Percentiles rank a stretch among this genome's conserved stretches.
Conservation (phyloP, 192 early-diverging fungal genomes). For the Entomortierella chlamydospora region DNA sequence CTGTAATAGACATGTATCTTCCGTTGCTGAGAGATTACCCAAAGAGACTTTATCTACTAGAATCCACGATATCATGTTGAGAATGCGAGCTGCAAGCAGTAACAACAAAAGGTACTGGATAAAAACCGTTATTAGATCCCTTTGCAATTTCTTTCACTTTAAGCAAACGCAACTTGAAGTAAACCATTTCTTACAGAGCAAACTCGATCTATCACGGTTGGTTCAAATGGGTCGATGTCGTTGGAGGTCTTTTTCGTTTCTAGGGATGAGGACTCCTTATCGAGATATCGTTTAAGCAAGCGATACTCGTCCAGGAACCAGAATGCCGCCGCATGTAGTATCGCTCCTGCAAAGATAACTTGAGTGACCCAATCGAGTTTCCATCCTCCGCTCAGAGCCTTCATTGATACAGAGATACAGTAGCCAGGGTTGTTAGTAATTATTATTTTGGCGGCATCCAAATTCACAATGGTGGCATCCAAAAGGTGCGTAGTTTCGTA, state of each 20-base stretch:
- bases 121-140: background rate
- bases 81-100: slow-evolving; percentile 4
- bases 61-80: slow-evolving; percentile 9
- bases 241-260: slow-evolving; percentile 8
- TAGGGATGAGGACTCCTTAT: background rate
- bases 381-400: background rate
- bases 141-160: no score
- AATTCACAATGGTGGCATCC: no score
- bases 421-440: no score
- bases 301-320: slow-evolving; percentile 42
- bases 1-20: background rate
- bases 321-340: slow-evolving; percentile 36
- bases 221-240: slow-evolving; percentile 29
- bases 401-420: no score
- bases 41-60: background rate
- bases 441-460: no score
- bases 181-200: slow-evolving; percentile 29
- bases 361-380: slow-evolving; percentile 1
- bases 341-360: slow-evolving; percentile 7
- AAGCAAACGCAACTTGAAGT: no score
- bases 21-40: background rate
- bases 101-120: slow-evolving; percentile 14
- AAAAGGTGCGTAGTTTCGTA: background rate
- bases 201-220: slow-evolving; percentile 12
- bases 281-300: background rate